Evolutionary conservation across 257 asterid genomes (phyloP).

Genomic region (Ligustrum vulgare): DNA sequence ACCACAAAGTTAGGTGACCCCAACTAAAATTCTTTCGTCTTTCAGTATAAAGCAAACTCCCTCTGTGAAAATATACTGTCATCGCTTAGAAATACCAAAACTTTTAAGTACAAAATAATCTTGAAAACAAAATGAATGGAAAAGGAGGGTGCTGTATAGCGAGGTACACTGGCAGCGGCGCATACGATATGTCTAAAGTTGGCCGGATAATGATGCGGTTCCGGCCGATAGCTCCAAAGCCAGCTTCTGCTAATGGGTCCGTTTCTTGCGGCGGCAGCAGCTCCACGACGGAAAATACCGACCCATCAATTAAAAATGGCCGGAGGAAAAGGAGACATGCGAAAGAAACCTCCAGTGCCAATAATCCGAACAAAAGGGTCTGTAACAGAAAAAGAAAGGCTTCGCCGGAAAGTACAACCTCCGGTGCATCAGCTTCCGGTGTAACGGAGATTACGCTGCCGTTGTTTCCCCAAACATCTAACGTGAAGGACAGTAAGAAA

Average conservation of each 20-base stretch:
- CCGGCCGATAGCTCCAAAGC: conserved; percentile 89
- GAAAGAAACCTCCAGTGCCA: conserved; percentile 20
- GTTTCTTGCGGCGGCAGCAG: conserved; percentile 19
- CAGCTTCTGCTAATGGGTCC: conserved; percentile 33
- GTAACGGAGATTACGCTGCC: conserved; percentile 43
- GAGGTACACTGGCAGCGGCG: conserved; percentile 42
- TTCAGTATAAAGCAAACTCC: neutral
- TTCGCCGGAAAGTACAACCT: conserved; percentile 34
- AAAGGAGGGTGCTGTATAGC: conserved; percentile 76
- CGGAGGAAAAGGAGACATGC: conserved; percentile 36
- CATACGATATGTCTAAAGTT: conserved; percentile 35
- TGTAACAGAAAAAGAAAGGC: conserved; percentile 30
- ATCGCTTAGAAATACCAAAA: neutral
- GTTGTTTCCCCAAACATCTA: conserved; percentile 40
- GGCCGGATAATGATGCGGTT: conserved; percentile 59
- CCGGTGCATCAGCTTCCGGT: conserved; percentile 37
- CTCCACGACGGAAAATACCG: conserved; percentile 24
- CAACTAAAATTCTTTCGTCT: neutral
- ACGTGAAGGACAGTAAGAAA: neutral
- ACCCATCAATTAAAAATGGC: neutral
- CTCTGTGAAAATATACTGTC: too few species aligned
- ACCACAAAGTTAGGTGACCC: neutral
- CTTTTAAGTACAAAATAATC: neutral
- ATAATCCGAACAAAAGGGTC: neutral
- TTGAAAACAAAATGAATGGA: conserved; percentile 38